Conservation (phyloP, 371 early-diverging fungal species). For the Mucor circinelloides region DNA sequence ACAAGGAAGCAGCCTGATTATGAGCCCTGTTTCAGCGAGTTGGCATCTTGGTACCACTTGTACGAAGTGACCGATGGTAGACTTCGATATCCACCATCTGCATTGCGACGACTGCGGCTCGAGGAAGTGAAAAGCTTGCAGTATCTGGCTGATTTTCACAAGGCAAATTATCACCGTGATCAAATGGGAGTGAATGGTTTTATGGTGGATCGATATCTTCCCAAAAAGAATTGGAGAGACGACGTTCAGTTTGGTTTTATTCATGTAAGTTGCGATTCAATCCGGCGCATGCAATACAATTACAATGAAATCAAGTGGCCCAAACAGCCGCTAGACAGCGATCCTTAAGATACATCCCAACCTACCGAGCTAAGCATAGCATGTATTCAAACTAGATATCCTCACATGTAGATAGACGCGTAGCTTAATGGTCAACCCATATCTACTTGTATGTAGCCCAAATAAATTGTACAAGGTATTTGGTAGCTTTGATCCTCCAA, state of each 20-base stretch:
- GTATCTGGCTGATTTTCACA: neutral
- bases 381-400: no score
- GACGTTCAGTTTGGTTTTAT: conserved; percentile 8
- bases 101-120: neutral
- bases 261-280: conserved; percentile 8
- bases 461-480: no score
- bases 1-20: neutral
- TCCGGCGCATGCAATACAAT: neutral
- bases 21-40: neutral
- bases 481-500: no score
- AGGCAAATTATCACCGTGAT: neutral
- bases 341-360: no score
- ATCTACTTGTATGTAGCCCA: no score
- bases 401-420: neutral
- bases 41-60: conserved; percentile 17
- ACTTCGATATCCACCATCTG: conserved; percentile 4
- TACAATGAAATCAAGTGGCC: conserved; percentile 1
- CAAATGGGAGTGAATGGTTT: neutral
- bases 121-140: conserved; percentile 8
- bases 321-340: neutral
- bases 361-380: no score
- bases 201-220: conserved; percentile 8
- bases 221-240: conserved; percentile 8
- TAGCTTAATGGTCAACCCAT: no score
- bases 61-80: conserved; percentile 9